These are phyloP conservation scores for Papiliotrema terrestris DNA, from an alignment of 1,284 basidiomycete species.

Conservation along the genomic window DNA sequence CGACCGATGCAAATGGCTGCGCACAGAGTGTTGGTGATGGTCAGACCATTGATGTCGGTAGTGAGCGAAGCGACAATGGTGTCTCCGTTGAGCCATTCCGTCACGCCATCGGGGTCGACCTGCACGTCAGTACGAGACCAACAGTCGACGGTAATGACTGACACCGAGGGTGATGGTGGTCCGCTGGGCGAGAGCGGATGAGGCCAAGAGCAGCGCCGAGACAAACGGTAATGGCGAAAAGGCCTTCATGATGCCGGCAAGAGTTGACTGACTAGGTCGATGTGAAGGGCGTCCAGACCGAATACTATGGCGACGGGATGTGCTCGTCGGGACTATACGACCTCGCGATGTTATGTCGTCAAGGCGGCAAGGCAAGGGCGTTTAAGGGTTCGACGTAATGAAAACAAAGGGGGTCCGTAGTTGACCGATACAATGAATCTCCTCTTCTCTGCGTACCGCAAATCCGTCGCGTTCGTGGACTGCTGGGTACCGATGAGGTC, in stretches of 20 bases:
- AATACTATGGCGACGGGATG: no score
- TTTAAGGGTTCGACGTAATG: no score
- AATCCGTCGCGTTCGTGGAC: no score
- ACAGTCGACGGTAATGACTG: neutral
- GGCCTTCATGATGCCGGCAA: neutral
- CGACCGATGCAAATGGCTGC: neutral
- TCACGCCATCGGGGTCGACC: neutral
- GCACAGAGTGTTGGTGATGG: slow-evolving; percentile 22
- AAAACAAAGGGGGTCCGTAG: no score
- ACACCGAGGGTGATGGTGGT: slow-evolving; percentile 7
- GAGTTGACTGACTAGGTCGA: no score
- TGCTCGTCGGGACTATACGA: no score
- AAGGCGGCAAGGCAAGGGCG: no score
- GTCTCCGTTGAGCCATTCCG: slow-evolving; percentile 26
- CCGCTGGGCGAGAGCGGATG: slow-evolving; percentile 7
- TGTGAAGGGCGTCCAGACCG: no score
- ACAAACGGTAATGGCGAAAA: slow-evolving; percentile 2
- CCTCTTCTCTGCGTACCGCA: no score
- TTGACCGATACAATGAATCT: no score
- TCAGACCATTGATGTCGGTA: slow-evolving; percentile 27
- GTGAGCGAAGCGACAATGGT: slow-evolving; percentile 25
- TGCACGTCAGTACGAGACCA: neutral
- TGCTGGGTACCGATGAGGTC: no score
- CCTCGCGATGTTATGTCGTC: no score
- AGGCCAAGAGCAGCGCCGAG: slow-evolving; percentile 5